Percentiles rank a stretch among this genome's conserved stretches.
These are phyloP conservation scores for Inga oerstediana DNA, from an alignment of 306 rosid species.

Conservation along the genomic window DNA sequence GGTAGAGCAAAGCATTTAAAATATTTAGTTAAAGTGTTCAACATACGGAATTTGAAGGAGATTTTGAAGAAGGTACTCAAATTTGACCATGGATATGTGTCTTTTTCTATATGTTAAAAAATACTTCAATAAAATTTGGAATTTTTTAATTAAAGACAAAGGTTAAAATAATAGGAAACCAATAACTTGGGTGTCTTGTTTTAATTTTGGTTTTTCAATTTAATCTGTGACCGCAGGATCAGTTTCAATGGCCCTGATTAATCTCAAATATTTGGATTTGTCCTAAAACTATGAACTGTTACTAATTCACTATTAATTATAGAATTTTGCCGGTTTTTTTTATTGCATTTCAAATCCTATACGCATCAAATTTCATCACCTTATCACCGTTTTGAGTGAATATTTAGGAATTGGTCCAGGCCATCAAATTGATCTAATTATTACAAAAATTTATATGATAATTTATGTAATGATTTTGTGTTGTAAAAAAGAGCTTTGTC, in stretches of 20 bases:
- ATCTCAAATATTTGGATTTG: background rate
- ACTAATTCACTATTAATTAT: background rate
- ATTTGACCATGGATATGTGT: background rate
- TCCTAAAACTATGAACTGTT: background rate
- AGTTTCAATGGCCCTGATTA: background rate
- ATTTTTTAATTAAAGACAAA: background rate
- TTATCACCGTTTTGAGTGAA: no score
- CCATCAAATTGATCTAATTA: background rate
- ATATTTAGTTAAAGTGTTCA: background rate
- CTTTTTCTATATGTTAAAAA: background rate
- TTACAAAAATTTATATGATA: background rate
- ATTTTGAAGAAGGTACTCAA: background rate
- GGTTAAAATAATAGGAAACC: no score
- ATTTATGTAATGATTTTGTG: no score
- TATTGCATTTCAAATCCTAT: background rate
- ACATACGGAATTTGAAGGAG: background rate
- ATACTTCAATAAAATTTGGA: background rate
- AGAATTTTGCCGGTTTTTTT: no score
- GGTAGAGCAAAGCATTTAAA: background rate
- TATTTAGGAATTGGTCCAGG: background rate
- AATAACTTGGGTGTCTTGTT: background rate
- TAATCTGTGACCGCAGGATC: background rate
- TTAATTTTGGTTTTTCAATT: background rate
- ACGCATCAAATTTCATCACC: background rate
- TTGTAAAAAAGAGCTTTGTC: no score